phyloP scores from a whole-genome alignment of 2,329 filamentous ascomycete species.

The Apiospora saccharicola region DNA sequence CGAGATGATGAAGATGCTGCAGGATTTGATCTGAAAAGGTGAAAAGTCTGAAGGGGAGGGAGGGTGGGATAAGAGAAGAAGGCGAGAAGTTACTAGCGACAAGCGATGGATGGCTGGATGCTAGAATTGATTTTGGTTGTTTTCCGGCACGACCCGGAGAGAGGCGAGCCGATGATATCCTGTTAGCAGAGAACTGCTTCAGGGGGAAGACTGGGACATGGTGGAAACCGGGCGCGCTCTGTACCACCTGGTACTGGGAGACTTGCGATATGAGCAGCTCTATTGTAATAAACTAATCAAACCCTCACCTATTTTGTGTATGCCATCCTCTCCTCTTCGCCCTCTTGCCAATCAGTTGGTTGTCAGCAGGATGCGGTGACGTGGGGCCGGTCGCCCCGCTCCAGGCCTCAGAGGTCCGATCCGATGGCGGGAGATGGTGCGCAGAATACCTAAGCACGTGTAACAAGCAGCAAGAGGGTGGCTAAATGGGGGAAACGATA shows the following conservation, averaged over 20 bases:
- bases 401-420: neutral
- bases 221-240: neutral
- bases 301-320: neutral
- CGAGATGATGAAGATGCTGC: conserved; percentile 9
- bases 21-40: neutral
- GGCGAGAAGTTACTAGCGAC: neutral
- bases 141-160: neutral
- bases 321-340: neutral
- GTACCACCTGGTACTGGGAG: neutral
- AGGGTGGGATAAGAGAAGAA: neutral
- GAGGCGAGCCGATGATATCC: neutral
- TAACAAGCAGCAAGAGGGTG: no score
- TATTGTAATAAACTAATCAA: conserved; percentile 7
- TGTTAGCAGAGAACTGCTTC: neutral
- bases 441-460: no score
- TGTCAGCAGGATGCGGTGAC: neutral
- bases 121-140: neutral
- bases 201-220: neutral
- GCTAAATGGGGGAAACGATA: no score
- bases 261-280: neutral
- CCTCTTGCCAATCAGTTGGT: neutral
- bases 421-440: no score
- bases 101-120: neutral
- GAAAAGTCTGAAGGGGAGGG: neutral
- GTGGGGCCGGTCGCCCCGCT: neutral